Evolutionary conservation across 2,329 filamentous ascomycete genomes (phyloP).

Genomic region (Colletotrichum higginsianum): DNA sequence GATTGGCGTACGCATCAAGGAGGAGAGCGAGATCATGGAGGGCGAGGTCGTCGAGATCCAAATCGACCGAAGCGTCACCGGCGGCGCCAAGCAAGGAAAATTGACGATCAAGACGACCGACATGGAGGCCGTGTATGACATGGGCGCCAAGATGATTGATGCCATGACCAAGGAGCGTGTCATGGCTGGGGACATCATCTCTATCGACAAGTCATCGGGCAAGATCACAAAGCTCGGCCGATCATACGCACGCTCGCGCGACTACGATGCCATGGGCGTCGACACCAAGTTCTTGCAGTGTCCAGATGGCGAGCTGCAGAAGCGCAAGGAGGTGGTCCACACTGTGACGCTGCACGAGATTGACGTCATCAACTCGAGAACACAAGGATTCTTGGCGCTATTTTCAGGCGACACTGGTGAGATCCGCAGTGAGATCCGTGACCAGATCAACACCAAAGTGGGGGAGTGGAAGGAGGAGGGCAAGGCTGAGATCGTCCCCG

Average conservation of each 20-base stretch:
- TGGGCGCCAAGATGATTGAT: conserved; percentile 99
- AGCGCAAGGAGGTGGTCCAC: conserved; percentile 96
- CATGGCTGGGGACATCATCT: conserved; percentile 98
- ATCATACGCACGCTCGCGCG: conserved; percentile 93
- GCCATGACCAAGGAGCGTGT: conserved; percentile 99
- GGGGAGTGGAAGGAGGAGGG: conserved; percentile 99
- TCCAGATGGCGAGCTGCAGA: conserved; percentile 96
- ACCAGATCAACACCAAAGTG: conserved; percentile 99
- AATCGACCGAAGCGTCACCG: conserved; percentile 96
- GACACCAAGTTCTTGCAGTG: conserved; percentile 99
- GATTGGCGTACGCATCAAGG: conserved; percentile 97
- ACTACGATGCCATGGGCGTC: conserved; percentile 99
- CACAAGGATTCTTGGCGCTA: conserved; percentile 96
- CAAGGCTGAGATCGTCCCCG: conserved; percentile 97
- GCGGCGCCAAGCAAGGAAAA: conserved; percentile 97
- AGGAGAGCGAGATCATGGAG: conserved; percentile 99
- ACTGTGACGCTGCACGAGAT: conserved; percentile 98
- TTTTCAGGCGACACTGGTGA: conserved; percentile 99
- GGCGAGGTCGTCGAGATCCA: conserved; percentile 99
- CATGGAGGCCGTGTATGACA: conserved; percentile 99
- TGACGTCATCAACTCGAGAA: conserved; percentile 98
- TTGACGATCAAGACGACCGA: conserved; percentile 99
- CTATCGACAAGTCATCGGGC: conserved; percentile 97
- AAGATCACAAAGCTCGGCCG: conserved; percentile 98
- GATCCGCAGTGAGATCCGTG: conserved; percentile 95